Conservation (phyloP, 306 rosid genomes). For the Quercus ilex region DNA sequence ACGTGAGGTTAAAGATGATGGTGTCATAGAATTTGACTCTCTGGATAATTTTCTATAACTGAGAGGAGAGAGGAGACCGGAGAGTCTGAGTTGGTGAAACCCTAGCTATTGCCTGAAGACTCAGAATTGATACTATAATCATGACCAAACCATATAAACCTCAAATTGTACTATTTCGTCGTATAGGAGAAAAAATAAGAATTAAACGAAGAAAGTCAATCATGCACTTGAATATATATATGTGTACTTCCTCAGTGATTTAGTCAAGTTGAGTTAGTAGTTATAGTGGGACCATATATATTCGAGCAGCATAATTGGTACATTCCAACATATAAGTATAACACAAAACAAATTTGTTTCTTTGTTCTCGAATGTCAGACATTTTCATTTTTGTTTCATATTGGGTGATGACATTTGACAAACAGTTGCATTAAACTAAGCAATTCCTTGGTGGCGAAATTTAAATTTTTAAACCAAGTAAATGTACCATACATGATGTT, state of each 20-base stretch:
- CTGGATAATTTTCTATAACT: conserved; percentile 33
- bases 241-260: neutral
- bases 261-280: neutral
- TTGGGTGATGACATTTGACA: no score
- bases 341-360: neutral
- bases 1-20: conserved; percentile 34
- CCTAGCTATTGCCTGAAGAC: conserved; percentile 1
- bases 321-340: no score
- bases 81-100: conserved; percentile 41
- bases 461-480: no score
- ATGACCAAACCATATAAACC: conserved; percentile 11
- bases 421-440: no score
- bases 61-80: neutral
- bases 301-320: no score
- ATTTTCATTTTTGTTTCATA: neutral
- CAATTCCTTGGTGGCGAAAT: no score
- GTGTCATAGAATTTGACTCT: conserved; percentile 77
- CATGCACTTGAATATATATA: neutral
- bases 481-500: no score
- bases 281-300: neutral
- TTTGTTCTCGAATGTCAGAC: neutral
- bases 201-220: neutral
- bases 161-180: neutral
- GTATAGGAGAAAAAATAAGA: neutral
- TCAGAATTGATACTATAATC: conserved; percentile 21